Evolutionary conservation across 148 eudicot species (phyloP).

Genomic region (Diospyros lotus): DNA sequence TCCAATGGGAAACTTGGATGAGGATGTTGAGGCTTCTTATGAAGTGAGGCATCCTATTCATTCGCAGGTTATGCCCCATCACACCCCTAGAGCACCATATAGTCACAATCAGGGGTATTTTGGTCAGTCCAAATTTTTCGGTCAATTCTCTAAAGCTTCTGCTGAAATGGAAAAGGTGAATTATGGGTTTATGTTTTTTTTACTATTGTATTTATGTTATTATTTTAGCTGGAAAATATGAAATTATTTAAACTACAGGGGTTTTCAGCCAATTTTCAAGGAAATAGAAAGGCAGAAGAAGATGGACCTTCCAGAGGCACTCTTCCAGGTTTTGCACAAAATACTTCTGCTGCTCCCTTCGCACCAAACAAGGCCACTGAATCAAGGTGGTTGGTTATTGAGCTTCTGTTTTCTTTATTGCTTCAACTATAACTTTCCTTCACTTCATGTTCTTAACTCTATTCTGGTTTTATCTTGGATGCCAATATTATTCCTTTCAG

Average conservation of each 20-base stretch:
- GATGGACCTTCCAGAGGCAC: constrained; percentile 31
- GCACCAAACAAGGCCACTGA: constrained; percentile 32
- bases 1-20: constrained; percentile 80
- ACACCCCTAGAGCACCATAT: constrained; percentile 20
- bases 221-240: constrained; percentile 6
- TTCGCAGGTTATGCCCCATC: constrained; percentile 29
- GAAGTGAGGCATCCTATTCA: constrained; percentile 29
- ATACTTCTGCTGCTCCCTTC: constrained; percentile 27
- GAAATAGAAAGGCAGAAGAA: constrained; percentile 31
- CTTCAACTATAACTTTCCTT: background rate
- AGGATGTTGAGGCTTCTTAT: constrained; percentile 42
- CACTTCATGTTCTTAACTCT: background rate
- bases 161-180: constrained; percentile 42
- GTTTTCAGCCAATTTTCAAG: constrained; percentile 32
- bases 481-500: constrained; percentile 3
- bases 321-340: constrained; percentile 38
- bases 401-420: background rate
- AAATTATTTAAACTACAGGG: constrained; percentile 33
- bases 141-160: constrained; percentile 30
- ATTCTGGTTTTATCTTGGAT: background rate
- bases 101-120: constrained; percentile 27
- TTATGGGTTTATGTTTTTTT: constrained; percentile 5
- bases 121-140: constrained; percentile 27
- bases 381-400: constrained; percentile 40
- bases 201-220: background rate